Evolutionary conservation across 371 early-diverging fungal genomes (phyloP).

Genomic region (Lichtheimia ramosa): DNA sequence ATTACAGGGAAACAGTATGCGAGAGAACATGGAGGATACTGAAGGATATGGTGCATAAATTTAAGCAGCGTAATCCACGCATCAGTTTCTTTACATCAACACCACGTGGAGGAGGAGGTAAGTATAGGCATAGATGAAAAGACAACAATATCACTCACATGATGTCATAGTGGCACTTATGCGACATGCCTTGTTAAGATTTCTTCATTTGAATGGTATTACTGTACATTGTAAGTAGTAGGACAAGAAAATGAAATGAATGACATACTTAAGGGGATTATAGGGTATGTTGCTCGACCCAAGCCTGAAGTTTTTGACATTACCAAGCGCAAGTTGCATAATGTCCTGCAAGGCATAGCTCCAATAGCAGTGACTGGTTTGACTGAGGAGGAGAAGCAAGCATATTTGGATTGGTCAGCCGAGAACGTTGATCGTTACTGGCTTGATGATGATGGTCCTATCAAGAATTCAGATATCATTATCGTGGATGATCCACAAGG

Average conservation of each 20-base stretch:
- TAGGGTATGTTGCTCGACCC: conserved; percentile 74
- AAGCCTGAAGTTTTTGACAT: conserved; percentile 80
- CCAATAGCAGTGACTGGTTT: conserved; percentile 46
- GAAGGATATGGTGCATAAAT: conserved; percentile 44
- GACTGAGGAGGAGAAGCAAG: conserved; percentile 65
- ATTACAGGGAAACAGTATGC: conserved; percentile 60
- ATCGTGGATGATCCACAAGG: conserved; percentile 88
- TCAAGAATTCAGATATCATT: conserved; percentile 72
- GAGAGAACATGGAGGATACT: conserved; percentile 62
- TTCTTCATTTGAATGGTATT: conserved; percentile 65
- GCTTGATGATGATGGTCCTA: conserved; percentile 66
- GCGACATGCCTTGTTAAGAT: conserved; percentile 81
- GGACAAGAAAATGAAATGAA: not conserved
- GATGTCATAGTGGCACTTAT: conserved; percentile 75
- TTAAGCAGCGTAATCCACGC: conserved; percentile 51
- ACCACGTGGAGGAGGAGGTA: conserved; percentile 85
- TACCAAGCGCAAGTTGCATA: conserved; percentile 87
- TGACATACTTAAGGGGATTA: no score
- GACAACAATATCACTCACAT: not conserved
- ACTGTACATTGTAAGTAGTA: conserved; percentile 61
- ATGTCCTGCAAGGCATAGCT: conserved; percentile 86
- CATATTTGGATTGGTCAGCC: conserved; percentile 73
- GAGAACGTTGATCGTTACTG: conserved; percentile 78
- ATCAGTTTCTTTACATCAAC: conserved; percentile 84
- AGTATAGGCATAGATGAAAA: not conserved